A percentile compares a stretch with the other conserved stretches of the same genome.
phyloP scores from a whole-genome alignment of 495 filamentous ascomycete species.

The Bacidia rubella region DNA sequence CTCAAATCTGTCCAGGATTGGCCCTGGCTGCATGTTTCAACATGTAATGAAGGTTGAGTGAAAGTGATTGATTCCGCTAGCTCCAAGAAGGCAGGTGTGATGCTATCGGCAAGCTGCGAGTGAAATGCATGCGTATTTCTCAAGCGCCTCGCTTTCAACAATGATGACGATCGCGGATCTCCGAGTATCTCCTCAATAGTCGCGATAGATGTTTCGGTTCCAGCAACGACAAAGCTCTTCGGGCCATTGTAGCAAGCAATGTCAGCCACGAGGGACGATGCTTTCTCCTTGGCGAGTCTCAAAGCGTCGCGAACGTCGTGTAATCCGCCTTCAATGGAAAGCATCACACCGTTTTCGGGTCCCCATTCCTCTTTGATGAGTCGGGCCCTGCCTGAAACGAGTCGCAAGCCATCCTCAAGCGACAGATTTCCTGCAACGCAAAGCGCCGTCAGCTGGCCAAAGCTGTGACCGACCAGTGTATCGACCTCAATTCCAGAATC shows the following conservation, averaged over 20 bases:
- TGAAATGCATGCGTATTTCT: too few species aligned
- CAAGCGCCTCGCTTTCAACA: constrained; percentile 27
- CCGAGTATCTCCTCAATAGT: constrained; percentile 4
- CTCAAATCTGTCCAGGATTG: constrained; percentile 23
- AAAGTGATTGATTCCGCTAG: too few species aligned
- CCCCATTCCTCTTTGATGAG: constrained; percentile 36
- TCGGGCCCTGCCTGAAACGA: constrained; percentile 30
- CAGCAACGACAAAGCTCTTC: constrained; percentile 33
- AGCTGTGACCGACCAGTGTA: constrained; percentile 40
- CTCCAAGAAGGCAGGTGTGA: too few species aligned
- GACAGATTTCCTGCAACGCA: constrained; percentile 27
- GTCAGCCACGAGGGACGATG: background rate
- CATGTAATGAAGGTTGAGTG: too few species aligned
- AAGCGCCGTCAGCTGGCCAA: constrained; percentile 34
- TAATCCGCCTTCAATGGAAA: constrained; percentile 19
- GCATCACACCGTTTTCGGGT: constrained; percentile 35
- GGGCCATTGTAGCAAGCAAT: constrained; percentile 42
- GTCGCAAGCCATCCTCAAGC: constrained; percentile 24
- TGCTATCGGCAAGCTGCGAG: too few species aligned
- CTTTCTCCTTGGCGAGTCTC: background rate
- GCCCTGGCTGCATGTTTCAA: too few species aligned
- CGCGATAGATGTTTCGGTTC: constrained; percentile 21
- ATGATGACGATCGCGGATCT: constrained; percentile 21
- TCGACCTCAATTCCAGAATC: constrained; percentile 27
- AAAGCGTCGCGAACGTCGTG: constrained; percentile 14